Percentiles rank a stretch among this genome's conserved stretches.
phyloP scores from a whole-genome alignment of 164 flowering plant species.

The Akebia trifoliata region DNA sequence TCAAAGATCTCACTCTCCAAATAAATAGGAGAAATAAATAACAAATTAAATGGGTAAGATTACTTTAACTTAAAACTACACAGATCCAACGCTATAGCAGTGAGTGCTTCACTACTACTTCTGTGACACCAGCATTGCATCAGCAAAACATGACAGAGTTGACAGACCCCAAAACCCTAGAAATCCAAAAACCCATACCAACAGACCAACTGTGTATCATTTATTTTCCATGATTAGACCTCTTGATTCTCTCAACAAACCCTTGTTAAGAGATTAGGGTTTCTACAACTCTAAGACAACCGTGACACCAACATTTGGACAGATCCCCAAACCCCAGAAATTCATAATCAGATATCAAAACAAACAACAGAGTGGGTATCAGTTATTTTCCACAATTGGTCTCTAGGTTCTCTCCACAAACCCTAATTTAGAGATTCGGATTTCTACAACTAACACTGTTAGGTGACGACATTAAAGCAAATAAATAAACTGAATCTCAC shows the following conservation, averaged over 20 bases:
- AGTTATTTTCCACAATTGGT: not conserved
- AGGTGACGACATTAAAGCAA: conserved; percentile 3
- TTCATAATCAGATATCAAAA: no score
- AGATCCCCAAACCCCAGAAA: no score
- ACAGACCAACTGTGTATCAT: conserved; percentile 2
- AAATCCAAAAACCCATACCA: conserved; percentile 5
- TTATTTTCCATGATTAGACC: not conserved
- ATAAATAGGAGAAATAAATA: not conserved
- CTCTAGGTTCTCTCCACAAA: not conserved
- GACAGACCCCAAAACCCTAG: conserved; percentile 1
- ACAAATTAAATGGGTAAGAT: not conserved
- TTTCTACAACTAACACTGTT: not conserved
- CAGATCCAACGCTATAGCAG: not conserved
- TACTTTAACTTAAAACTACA: no score
- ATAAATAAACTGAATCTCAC: conserved; percentile 3
- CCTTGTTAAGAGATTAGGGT: not conserved
- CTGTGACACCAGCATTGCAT: not conserved
- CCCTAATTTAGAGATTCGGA: not conserved
- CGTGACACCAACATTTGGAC: no score
- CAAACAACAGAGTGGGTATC: no score
- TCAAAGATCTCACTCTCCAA: not conserved
- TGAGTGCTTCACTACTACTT: not conserved
- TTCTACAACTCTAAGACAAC: no score
- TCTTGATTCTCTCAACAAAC: not conserved
- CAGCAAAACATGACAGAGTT: not conserved